Evolutionary conservation across 2,329 filamentous ascomycete species (phyloP).

Genomic region (Helotiales sp.): DNA sequence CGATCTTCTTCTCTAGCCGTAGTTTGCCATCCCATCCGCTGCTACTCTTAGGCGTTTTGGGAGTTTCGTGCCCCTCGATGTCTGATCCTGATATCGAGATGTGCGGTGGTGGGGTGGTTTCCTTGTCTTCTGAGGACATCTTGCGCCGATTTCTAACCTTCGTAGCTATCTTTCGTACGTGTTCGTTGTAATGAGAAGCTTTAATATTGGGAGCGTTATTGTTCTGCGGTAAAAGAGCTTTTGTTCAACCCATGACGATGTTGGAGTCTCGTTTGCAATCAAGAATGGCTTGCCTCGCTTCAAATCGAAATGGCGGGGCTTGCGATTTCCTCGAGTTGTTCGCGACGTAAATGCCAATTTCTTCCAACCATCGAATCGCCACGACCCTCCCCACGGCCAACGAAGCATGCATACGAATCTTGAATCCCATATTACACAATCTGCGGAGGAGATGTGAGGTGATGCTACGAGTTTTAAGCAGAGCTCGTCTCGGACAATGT

Average conservation of each 20-base stretch:
- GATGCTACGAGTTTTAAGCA: constrained; percentile 18
- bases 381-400: neutral
- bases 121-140: constrained; percentile 28
- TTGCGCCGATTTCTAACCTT: neutral
- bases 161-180: neutral
- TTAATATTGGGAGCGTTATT: too few relatives aligned
- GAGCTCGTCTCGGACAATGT: neutral
- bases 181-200: too few relatives aligned
- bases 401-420: neutral
- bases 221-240: neutral
- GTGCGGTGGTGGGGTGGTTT: constrained; percentile 22
- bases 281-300: neutral
- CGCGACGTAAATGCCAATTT: neutral
- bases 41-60: constrained; percentile 46
- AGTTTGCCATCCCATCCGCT: constrained; percentile 85
- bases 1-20: constrained; percentile 67
- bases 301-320: neutral
- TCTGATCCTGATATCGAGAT: constrained; percentile 30
- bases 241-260: constrained; percentile 16
- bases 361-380: neutral
- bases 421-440: neutral
- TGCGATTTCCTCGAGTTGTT: too few relatives aligned
- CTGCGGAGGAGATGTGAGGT: constrained; percentile 1
- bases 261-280: neutral
- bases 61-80: constrained; percentile 28